Evolutionary conservation across 306 rosid species (phyloP).

Genomic region (Hippophae tibetana): DNA sequence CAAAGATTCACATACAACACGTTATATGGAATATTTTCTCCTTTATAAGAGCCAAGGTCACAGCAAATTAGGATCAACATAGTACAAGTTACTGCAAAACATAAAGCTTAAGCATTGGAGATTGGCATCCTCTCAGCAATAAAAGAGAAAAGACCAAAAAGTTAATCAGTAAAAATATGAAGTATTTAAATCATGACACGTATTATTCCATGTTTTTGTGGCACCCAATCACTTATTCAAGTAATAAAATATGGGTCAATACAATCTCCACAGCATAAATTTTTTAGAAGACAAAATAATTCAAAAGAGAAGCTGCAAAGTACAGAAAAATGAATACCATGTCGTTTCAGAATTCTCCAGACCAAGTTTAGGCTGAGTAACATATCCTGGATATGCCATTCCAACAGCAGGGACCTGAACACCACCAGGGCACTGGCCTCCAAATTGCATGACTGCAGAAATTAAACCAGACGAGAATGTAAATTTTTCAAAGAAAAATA

Average conservation of each 20-base stretch:
- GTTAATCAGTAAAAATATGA: not conserved
- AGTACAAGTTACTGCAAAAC: no score
- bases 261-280: not conserved
- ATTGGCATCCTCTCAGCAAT: not conserved
- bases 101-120: not conserved
- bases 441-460: constrained; percentile 85
- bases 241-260: not conserved
- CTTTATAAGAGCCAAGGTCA: no score
- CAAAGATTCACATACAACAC: no score
- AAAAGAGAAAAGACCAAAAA: constrained; percentile 3
- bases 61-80: no score
- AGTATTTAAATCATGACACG: no score
- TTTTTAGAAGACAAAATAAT: not conserved
- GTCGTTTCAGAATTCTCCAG: constrained; percentile 91
- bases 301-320: not conserved
- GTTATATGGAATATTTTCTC: no score
- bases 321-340: constrained; percentile 40
- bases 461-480: constrained; percentile 10
- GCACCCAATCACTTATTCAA: not conserved
- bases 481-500: no score
- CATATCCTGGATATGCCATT: constrained; percentile 99
- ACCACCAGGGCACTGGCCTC: constrained; percentile 96
- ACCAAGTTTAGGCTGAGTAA: constrained; percentile 78
- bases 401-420: constrained; percentile 98
- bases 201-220: not conserved